Percentiles rank a stretch among this genome's conserved stretches.
Conservation (phyloP, 1,284 basidiomycete species). For the Athelia sp. region DNA sequence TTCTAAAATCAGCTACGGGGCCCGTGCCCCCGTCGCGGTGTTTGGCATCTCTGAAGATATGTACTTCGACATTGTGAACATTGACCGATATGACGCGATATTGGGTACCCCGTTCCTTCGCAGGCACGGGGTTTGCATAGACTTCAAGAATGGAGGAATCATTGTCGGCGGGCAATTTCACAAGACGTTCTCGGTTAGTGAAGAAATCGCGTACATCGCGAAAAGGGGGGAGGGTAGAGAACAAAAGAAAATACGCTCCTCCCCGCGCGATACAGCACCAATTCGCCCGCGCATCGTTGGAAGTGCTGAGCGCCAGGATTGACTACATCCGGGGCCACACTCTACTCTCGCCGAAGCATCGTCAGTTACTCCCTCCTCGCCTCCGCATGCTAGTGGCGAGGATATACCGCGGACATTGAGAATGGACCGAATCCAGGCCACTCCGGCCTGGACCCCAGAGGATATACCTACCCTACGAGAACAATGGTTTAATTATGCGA, state of each 20-base stretch:
- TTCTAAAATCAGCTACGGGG: constrained; percentile 18
- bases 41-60: constrained; percentile 15
- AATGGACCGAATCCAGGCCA: neutral
- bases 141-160: neutral
- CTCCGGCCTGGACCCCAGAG: constrained; percentile 5
- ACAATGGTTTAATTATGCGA: constrained; percentile 10
- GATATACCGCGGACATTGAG: too few species aligned
- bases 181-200: neutral
- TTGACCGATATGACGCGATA: neutral
- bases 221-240: neutral
- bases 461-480: constrained; percentile 13
- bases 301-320: neutral
- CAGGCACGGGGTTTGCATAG: neutral
- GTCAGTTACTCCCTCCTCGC: too few species aligned
- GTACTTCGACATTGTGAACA: constrained; percentile 18
- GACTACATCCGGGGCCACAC: neutral
- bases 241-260: neutral
- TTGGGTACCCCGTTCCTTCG: neutral
- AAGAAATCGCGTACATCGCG: neutral
- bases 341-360: too few species aligned
- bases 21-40: constrained; percentile 16
- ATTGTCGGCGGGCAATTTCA: too few species aligned
- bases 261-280: neutral
- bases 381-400: too few species aligned
- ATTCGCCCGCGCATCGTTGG: neutral